These are phyloP conservation scores for Tolypocladium paradoxum DNA, from an alignment of 2,329 filamentous ascomycete genomes.

Conservation along the genomic window DNA sequence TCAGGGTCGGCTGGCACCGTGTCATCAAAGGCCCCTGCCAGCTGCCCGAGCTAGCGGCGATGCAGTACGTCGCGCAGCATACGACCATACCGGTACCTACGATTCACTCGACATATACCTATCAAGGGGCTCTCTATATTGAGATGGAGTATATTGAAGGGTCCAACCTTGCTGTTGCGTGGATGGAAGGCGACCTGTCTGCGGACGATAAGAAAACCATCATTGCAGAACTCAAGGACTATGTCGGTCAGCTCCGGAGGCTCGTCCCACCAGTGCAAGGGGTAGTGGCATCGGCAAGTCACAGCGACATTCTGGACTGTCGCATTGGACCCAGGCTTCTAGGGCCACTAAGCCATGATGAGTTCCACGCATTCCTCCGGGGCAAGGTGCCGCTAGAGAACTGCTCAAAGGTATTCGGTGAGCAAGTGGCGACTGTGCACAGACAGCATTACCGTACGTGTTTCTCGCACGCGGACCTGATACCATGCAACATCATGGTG, in stretches of 20 bases:
- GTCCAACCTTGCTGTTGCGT: conserved; percentile 8
- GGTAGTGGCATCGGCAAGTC: conserved; percentile 13
- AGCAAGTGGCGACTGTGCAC: conserved; percentile 13
- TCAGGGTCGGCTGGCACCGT: conserved; percentile 16
- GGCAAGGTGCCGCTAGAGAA: conserved; percentile 11
- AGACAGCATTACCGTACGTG: conserved; percentile 9
- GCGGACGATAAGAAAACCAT: conserved; percentile 8
- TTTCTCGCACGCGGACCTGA: conserved; percentile 17
- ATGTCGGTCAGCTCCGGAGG: conserved; percentile 11
- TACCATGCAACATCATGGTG: conserved; percentile 17
- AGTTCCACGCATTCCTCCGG: conserved; percentile 15
- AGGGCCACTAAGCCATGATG: conserved; percentile 12
- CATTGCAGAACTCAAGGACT: conserved; percentile 11
- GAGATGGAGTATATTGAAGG: conserved; percentile 17
- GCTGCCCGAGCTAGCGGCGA: conserved; percentile 17
- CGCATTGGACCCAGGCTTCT: conserved; percentile 14
- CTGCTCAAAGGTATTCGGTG: conserved; percentile 9
- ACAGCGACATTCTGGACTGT: conserved; percentile 12
- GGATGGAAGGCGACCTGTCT: conserved; percentile 7
- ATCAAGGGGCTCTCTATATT: conserved; percentile 10
- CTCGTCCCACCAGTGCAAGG: conserved; percentile 12
- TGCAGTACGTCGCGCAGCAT: conserved; percentile 16
- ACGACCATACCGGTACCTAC: conserved; percentile 16
- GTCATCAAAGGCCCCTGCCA: conserved; percentile 18
- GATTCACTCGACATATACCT: conserved; percentile 12